phyloP scores from a whole-genome alignment of 148 eudicot species.

The Vaccinium macrocarpon region DNA sequence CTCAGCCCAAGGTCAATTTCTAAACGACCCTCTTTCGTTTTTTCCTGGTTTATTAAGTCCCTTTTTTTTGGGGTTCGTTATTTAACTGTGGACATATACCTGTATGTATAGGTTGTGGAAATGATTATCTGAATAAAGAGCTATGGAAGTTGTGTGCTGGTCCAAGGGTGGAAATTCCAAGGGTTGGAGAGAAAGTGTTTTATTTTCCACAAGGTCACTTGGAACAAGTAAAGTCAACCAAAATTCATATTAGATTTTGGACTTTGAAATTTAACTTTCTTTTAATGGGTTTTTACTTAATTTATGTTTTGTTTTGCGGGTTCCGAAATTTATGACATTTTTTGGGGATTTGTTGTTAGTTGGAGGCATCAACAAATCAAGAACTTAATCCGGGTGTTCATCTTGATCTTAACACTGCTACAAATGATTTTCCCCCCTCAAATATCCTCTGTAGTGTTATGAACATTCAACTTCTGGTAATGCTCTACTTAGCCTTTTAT shows the following conservation, averaged over 20 bases:
- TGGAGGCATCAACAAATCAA: constrained; percentile 87
- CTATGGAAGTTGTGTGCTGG: constrained; percentile 96
- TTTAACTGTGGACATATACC: not conserved
- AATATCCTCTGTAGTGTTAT: constrained; percentile 83
- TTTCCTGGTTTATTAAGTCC: not conserved
- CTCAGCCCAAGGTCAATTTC: constrained; percentile 30
- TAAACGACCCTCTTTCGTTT: not conserved
- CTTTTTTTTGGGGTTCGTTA: not conserved
- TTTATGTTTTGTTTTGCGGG: not conserved
- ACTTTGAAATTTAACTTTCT: not conserved
- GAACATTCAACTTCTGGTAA: constrained; percentile 64
- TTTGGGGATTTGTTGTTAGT: constrained; percentile 32
- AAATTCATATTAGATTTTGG: constrained; percentile 6
- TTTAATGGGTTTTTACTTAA: constrained; percentile 5
- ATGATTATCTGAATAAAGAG: constrained; percentile 60
- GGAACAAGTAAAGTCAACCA: constrained; percentile 64
- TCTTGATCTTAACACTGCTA: constrained; percentile 23
- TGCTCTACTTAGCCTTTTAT: not conserved
- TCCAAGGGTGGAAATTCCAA: constrained; percentile 79
- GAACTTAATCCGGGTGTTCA: constrained; percentile 56
- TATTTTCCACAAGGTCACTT: constrained; percentile 96
- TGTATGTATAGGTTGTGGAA: constrained; percentile 24
- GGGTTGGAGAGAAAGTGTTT: constrained; percentile 54
- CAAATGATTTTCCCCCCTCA: constrained; percentile 42
- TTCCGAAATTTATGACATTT: constrained; percentile 8